Percentiles rank a stretch among this genome's conserved stretches.
These are phyloP conservation scores for Candolleomyces aberdarensis DNA, from an alignment of 768 basidiomycete genomes.

Conservation along the genomic window DNA sequence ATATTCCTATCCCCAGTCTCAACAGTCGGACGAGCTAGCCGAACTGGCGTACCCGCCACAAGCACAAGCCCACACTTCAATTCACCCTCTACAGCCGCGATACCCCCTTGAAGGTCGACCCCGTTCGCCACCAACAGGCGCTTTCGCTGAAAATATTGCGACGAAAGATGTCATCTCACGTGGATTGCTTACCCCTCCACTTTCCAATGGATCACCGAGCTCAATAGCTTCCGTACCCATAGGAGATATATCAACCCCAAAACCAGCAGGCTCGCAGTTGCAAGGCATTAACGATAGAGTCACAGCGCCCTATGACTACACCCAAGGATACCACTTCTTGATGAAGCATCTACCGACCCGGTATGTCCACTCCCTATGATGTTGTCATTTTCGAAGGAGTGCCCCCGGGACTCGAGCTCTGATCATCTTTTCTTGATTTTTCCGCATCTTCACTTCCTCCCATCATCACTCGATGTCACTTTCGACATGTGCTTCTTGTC, in stretches of 20 bases:
- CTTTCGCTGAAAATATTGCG: slow-evolving; percentile 28
- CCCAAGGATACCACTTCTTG: slow-evolving; percentile 93
- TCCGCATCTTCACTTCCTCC: slow-evolving; percentile 4
- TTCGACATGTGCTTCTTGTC: background rate
- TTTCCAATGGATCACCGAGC: slow-evolving; percentile 38
- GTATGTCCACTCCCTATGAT: slow-evolving; percentile 50
- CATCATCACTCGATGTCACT: slow-evolving; percentile 5
- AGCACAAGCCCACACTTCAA: slow-evolving; percentile 26
- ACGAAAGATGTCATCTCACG: slow-evolving; percentile 27
- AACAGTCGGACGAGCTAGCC: slow-evolving; percentile 31
- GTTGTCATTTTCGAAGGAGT: slow-evolving; percentile 35
- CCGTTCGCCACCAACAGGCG: slow-evolving; percentile 35
- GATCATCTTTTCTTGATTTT: slow-evolving; percentile 25
- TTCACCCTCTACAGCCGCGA: slow-evolving; percentile 49
- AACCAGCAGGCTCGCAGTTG: slow-evolving; percentile 35
- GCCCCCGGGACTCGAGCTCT: slow-evolving; percentile 42
- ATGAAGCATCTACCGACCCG: slow-evolving; percentile 89
- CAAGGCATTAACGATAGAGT: slow-evolving; percentile 66
- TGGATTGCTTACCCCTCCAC: slow-evolving; percentile 36
- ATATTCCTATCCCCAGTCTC: slow-evolving; percentile 42
- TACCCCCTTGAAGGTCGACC: slow-evolving; percentile 46
- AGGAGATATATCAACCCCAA: slow-evolving; percentile 27
- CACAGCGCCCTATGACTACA: slow-evolving; percentile 86
- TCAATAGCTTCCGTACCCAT: slow-evolving; percentile 36
- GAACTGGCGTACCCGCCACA: slow-evolving; percentile 39